A percentile compares a stretch with the other conserved stretches of the same genome.
These are phyloP conservation scores for Colletotrichum sp. DNA, from an alignment of 2,329 filamentous ascomycete species.

Conservation along the genomic window DNA sequence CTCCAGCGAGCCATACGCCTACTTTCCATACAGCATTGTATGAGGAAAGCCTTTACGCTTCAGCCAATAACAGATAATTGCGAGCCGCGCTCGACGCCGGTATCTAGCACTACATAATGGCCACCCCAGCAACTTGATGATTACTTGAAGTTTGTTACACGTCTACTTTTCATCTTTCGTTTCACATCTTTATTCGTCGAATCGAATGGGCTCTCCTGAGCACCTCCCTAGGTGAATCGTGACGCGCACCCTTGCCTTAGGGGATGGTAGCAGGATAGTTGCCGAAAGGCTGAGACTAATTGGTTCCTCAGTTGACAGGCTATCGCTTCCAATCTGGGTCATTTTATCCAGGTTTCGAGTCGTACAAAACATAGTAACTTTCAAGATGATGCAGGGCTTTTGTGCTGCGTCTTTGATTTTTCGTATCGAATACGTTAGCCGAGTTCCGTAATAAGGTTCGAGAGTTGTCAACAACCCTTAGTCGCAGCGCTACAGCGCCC, in stretches of 20 bases:
- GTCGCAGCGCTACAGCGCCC: not conserved
- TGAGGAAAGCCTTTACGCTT: not conserved
- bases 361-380: not conserved
- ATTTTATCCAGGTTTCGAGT: not conserved
- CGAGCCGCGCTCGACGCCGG: not conserved
- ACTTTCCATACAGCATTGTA: not conserved
- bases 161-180: not conserved
- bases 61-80: not conserved
- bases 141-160: not conserved
- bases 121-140: not conserved
- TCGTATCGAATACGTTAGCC: not conserved
- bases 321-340: not conserved
- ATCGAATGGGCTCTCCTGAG: not conserved
- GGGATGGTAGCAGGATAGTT: not conserved
- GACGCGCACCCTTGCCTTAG: not conserved
- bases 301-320: not conserved
- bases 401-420: not conserved
- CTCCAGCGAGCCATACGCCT: not conserved
- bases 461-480: not conserved
- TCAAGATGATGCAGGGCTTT: not conserved
- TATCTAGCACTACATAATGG: not conserved
- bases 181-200: not conserved
- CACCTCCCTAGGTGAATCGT: not conserved
- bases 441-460: not conserved
- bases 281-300: not conserved